Evolutionary conservation across 2,329 filamentous ascomycete genomes (phyloP), one percentile per base, ranked within the genome.

Genomic region (Arthrinium phaeospermum): DNA sequence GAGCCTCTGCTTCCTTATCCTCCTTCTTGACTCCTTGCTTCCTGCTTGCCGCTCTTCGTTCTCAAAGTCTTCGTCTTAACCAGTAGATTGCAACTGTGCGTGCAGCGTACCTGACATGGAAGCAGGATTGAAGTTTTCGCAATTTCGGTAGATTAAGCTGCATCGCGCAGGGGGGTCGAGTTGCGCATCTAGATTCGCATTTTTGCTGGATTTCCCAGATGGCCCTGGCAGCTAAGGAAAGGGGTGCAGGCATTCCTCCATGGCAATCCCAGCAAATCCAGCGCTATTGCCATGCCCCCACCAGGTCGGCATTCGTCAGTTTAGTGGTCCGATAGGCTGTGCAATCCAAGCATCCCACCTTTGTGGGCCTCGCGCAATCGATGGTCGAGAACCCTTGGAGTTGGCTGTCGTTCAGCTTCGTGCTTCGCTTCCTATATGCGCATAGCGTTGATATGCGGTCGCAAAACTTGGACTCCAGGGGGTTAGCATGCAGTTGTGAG

Each of bases 301-400:
- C 34, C 30, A 41, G 13, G 34, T 64, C 57, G 57, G 57, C 57
- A 64, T 64, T 64, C 30, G 57, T 13, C 57, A 64, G 57, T 64
- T 64, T 64, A 64, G 57, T 64, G 57, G 34, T 64, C 57, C 57
- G 57, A 41, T 41, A 24, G 57, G 57, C 57, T 64, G 57, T 64
- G 57, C 57, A 64, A 64, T 10, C 34, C 53, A 37, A 37, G 53
- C 53, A 61, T 61, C 53, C 53, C 53, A 61, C 53, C 51, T 64
- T 37, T 12, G 57, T 64, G 57, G 34, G 34, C 22, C 19, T 14
- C 12, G 13, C 34, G 57, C 34, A 41, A 64, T 64, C 34, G 34
- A 64, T 22, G 53, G 30, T 57, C 51, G 16, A 34, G 27, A 34
- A 27, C 51, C 51, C 51, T 57, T 57, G 19, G 34, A 22, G 30